Percentiles rank a stretch among this genome's conserved stretches.
Evolutionary conservation across 2,329 filamentous ascomycete genomes (phyloP).

Genomic region (Trichoderma gracile): DNA sequence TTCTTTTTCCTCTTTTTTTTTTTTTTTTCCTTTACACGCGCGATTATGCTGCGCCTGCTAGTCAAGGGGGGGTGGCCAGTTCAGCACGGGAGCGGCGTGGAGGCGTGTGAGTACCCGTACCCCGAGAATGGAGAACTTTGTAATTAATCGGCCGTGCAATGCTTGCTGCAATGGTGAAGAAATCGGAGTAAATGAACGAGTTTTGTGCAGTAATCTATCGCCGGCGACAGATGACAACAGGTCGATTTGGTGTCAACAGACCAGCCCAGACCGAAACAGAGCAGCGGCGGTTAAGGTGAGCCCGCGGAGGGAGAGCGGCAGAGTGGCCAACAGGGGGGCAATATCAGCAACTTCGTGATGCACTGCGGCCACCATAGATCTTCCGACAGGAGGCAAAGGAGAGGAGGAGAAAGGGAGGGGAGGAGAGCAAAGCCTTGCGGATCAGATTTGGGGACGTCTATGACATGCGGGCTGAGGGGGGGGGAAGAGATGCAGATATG

Average conservation of each 20-base stretch:
- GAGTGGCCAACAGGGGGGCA: not conserved
- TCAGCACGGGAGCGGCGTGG: constrained; percentile 19
- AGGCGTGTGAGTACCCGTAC: constrained; percentile 20
- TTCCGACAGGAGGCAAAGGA: not conserved
- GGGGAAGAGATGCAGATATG: constrained; percentile 15
- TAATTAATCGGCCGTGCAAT: constrained; percentile 15
- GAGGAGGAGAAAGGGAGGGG: not conserved
- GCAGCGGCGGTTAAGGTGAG: not conserved
- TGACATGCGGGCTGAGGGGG: not conserved
- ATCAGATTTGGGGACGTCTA: constrained; percentile 1
- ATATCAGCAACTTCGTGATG: not conserved
- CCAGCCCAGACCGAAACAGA: not conserved
- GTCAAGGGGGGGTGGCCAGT: constrained; percentile 23
- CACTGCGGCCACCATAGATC: not conserved
- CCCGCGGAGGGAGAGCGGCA: not conserved
- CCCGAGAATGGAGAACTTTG: constrained; percentile 15
- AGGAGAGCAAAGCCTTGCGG: not conserved
- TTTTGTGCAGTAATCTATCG: constrained; percentile 4
- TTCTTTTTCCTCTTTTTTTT: constrained; percentile 26
- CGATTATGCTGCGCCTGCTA: constrained; percentile 31
- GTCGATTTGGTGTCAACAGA: not conserved
- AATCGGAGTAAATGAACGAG: not conserved
- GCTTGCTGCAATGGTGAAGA: not conserved
- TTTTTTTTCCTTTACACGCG: constrained; percentile 32
- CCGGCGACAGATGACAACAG: constrained; percentile 12